A percentile compares a stretch with the other conserved stretches of the same genome.
phyloP scores from a whole-genome alignment of 257 asterid species.

The Asclepias syriaca region DNA sequence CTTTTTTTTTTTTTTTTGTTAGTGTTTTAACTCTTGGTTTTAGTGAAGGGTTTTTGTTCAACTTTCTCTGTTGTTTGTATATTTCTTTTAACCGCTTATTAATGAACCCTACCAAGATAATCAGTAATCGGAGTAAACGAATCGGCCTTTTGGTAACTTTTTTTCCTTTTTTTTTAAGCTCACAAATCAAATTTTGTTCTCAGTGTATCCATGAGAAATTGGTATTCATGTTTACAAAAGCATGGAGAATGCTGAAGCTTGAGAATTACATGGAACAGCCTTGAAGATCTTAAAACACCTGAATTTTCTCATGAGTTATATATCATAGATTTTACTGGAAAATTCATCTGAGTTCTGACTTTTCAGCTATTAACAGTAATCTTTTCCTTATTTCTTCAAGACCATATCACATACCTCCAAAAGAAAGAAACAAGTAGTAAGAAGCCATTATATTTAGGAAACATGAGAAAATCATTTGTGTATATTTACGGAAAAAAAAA shows the following conservation, averaged over 20 bases:
- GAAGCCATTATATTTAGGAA: not conserved
- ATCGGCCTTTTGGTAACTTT: not conserved
- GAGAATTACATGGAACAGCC: not conserved
- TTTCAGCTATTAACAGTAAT: not conserved
- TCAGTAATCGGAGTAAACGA: not conserved
- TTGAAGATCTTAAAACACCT: not conserved
- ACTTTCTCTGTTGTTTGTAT: not conserved
- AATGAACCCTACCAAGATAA: not conserved
- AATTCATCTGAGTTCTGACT: not conserved
- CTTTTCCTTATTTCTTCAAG: not conserved
- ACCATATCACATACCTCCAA: not conserved
- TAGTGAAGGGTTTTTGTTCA: conserved; percentile 1
- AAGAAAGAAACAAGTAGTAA: not conserved
- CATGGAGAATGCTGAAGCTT: not conserved
- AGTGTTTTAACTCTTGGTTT: not conserved
- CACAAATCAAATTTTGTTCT: not conserved
- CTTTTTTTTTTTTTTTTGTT: not conserved
- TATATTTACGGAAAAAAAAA: not conserved
- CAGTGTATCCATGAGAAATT: not conserved
- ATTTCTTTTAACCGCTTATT: not conserved
- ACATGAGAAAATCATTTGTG: not conserved
- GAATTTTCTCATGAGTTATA: not conserved
- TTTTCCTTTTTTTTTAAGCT: not conserved
- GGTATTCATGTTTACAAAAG: not conserved
- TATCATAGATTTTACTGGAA: not conserved